phyloP scores from a whole-genome alignment of 176 grass and related monocot genomes.

The Oryza australiensis region DNA sequence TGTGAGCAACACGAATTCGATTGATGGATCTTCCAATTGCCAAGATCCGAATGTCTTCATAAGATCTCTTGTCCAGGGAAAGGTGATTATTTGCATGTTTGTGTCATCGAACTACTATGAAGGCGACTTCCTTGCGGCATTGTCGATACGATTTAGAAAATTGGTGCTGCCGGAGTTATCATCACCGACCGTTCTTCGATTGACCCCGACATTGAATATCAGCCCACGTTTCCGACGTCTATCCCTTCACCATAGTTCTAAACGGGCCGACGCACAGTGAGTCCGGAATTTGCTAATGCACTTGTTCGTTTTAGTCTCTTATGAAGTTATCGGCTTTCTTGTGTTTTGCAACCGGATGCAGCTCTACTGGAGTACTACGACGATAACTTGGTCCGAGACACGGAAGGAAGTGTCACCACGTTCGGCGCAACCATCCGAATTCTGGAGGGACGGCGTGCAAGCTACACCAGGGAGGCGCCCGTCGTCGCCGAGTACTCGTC shows the following conservation, averaged over 20 bases:
- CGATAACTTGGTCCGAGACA: conserved; percentile 47
- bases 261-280: conserved; percentile 38
- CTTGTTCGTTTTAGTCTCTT: conserved; percentile 7
- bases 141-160: conserved; percentile 52
- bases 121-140: conserved; percentile 19
- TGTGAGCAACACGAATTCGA: conserved; percentile 43
- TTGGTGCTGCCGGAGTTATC: conserved; percentile 66
- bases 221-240: conserved; percentile 40
- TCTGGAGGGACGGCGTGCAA: conserved; percentile 64
- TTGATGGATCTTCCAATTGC: conserved; percentile 31
- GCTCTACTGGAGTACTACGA: conserved; percentile 60
- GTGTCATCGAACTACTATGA: conserved; percentile 37
- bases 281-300: background rate
- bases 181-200: conserved; percentile 36
- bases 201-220: conserved; percentile 42
- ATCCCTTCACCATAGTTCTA: conserved; percentile 58
- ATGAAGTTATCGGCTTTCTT: background rate
- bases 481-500: conserved; percentile 70
- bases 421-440: conserved; percentile 63
- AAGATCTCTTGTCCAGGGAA: conserved; percentile 62
- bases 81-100: conserved; percentile 66
- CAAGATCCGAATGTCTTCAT: conserved; percentile 40
- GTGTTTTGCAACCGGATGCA: conserved; percentile 23
- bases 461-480: conserved; percentile 58
- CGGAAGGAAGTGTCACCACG: conserved; percentile 25